A percentile compares a stretch with the other conserved stretches of the same genome.
These are phyloP conservation scores for Solanum chilense DNA, from an alignment of 257 asterid genomes.

Conservation along the genomic window DNA sequence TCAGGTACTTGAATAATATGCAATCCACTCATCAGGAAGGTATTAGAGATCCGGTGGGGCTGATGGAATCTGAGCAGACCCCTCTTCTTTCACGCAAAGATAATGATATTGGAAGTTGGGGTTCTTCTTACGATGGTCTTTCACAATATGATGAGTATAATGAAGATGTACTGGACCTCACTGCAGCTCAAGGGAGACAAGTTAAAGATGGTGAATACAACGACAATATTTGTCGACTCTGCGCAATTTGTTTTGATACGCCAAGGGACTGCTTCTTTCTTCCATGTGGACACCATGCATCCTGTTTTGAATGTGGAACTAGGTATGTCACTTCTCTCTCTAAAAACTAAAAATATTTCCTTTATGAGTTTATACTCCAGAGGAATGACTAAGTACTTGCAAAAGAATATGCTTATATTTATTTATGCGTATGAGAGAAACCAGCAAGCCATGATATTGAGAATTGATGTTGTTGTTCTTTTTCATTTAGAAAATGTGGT, in stretches of 20 bases:
- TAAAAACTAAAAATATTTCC: neutral
- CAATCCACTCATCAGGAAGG: slow-evolving; percentile 12
- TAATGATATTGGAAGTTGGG: slow-evolving; percentile 29
- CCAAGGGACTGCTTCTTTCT: slow-evolving; percentile 74
- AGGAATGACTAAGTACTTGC: neutral
- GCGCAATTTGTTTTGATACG: slow-evolving; percentile 86
- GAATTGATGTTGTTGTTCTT: neutral
- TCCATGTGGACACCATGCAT: slow-evolving; percentile 83
- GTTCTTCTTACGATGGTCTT: slow-evolving; percentile 44
- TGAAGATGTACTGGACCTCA: slow-evolving; percentile 20
- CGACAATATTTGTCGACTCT: slow-evolving; percentile 24
- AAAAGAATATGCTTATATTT: neutral
- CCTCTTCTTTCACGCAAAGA: slow-evolving; percentile 56
- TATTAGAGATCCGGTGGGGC: slow-evolving; percentile 17
- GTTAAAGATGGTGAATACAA: slow-evolving; percentile 29
- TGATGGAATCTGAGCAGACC: slow-evolving; percentile 25
- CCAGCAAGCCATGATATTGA: neutral
- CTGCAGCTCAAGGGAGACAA: slow-evolving; percentile 19
- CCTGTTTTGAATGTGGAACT: slow-evolving; percentile 74
- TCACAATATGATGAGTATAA: slow-evolving; percentile 34
- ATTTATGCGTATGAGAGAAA: neutral
- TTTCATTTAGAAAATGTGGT: neutral
- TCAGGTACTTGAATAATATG: slow-evolving; percentile 18
- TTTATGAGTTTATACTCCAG: neutral
- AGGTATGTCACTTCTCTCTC: slow-evolving; percentile 27